Evolutionary conservation across 148 eudicot species (phyloP).

Genomic region (Limonium bicolor): DNA sequence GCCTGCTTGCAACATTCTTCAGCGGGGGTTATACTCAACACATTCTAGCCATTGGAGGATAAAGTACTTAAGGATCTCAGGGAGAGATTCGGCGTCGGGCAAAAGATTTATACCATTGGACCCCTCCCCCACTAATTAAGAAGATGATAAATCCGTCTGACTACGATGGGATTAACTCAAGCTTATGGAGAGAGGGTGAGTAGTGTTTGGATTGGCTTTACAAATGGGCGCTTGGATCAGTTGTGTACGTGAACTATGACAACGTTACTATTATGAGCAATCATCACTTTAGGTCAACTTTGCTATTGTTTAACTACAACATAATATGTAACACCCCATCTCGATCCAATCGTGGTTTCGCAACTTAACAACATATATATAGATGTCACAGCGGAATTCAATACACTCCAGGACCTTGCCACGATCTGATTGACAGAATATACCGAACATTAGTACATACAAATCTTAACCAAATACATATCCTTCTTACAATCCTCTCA

Average conservation of each 20-base stretch:
- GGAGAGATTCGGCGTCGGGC: background rate
- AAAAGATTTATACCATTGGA: conserved; percentile 8
- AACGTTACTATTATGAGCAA: conserved; percentile 8
- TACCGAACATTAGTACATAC: no score
- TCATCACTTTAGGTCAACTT: conserved; percentile 2
- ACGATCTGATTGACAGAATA: no score
- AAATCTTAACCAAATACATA: no score
- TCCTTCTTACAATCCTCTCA: no score
- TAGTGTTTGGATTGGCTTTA: conserved; percentile 9
- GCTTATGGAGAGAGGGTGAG: conserved; percentile 13
- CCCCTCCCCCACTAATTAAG: conserved; percentile 2
- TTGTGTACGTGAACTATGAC: conserved; percentile 18
- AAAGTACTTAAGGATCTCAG: conserved; percentile 1
- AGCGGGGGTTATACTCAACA: conserved; percentile 13
- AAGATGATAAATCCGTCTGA: background rate
- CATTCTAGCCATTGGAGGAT: conserved; percentile 11
- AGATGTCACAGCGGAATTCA: no score
- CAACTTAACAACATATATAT: no score
- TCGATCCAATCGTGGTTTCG: no score
- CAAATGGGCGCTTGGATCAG: conserved; percentile 8
- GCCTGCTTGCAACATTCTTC: conserved; percentile 7
- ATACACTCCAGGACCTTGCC: no score
- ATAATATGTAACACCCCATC: background rate
- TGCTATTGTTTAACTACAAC: background rate
- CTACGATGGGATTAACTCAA: conserved; percentile 7